Evolutionary conservation across 305 asterid genomes (phyloP).

Genomic region (Euphrasia arctica): DNA sequence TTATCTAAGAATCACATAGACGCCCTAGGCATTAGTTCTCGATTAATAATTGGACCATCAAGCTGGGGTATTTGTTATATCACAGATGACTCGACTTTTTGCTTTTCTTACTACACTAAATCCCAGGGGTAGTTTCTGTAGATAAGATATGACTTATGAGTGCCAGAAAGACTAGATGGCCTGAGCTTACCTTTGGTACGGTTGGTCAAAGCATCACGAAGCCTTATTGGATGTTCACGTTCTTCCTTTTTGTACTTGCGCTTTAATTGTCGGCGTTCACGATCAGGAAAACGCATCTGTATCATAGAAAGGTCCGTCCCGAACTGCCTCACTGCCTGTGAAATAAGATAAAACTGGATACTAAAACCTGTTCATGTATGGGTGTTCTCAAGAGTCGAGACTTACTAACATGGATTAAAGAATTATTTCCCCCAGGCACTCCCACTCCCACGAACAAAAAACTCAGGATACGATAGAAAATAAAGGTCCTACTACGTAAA

Average conservation of each 20-base stretch:
- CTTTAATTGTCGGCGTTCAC: slow-evolving; percentile 64
- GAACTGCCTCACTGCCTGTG: slow-evolving; percentile 76
- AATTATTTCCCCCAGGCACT: too few relatives aligned
- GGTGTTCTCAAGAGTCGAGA: neutral
- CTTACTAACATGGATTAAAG: neutral
- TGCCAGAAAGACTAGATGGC: neutral
- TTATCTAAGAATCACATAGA: neutral
- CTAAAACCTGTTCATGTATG: neutral
- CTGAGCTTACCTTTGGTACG: slow-evolving; percentile 54
- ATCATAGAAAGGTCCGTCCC: slow-evolving; percentile 96
- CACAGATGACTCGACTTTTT: neutral
- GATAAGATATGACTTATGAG: neutral
- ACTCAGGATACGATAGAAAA: too few relatives aligned
- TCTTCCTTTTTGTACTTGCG: slow-evolving; percentile 87
- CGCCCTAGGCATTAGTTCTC: neutral
- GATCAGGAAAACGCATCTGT: slow-evolving; percentile 80
- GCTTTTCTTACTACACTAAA: neutral
- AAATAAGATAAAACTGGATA: slow-evolving; percentile 12
- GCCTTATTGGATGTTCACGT: slow-evolving; percentile 66
- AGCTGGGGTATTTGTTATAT: neutral
- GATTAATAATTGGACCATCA: neutral
- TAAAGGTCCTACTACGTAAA: too few relatives aligned
- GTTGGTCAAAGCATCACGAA: slow-evolving; percentile 67
- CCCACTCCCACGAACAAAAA: too few relatives aligned
- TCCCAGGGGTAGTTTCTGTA: neutral